Evolutionary conservation across 78 protist genomes (phyloP), one percentile per base, ranked within the genome.

Genomic region (Dictyostelium discoideum): DNA sequence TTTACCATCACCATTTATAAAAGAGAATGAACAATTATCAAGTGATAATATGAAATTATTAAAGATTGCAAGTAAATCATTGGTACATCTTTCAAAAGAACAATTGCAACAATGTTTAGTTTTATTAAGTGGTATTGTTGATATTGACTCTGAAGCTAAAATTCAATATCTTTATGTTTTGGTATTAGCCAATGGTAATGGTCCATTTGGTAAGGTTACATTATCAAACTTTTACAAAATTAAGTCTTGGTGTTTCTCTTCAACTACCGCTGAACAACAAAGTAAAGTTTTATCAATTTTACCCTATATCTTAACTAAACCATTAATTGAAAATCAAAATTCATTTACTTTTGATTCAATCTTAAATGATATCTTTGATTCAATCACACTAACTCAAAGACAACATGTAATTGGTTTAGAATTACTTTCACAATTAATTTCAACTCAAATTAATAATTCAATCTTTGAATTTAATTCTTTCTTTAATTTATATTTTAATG

Each of bases 241-340:
- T 37, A 84, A 84, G 22, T 84, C 87, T 60, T 84, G 87, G 87
- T 84, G 73, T 46, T 84, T 84, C 40, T 60, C 78, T 18, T 39
- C 57, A 1, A 84, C 42, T 20, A 20, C 40, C 1, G 77, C 32
- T 0, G 29, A 29, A 32, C 87, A 84, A 84, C 39, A 60, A 37
- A 37, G 22, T 4, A 39, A 84, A 39, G 63, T 84, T 20, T 9
- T 29, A 20, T 16, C 46, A 18, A 72, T 84, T 5, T 18, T 84
- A 37, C 73, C 73, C 39, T 24, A 26, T 24, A 39, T 84, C n/a
- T 84, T 60, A 29, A 84, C 67, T 2, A 13, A 60, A 63, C 87
- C 87, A 32, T n/a, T 84, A 14, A 32, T 60, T 22, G 24, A 11
- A 14, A 32, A 26, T 20, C 86, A 84, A 54, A 60, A 40, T 5